phyloP scores from a whole-genome alignment of 306 rosid genomes.

The Acacia confusa region DNA sequence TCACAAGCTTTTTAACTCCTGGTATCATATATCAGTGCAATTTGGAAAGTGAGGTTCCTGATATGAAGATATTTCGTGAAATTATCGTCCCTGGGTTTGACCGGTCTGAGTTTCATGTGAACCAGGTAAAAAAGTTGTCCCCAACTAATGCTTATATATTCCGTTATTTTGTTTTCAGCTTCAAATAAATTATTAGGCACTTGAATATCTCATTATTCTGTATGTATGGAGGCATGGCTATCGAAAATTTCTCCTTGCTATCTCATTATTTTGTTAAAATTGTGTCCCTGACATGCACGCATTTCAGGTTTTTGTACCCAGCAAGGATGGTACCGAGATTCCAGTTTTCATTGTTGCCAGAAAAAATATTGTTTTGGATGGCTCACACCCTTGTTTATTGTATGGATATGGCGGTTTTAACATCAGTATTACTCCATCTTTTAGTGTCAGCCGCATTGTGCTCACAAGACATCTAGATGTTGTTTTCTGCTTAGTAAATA shows the following conservation, averaged over 20 bases:
- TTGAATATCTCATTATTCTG: slow-evolving; percentile 14
- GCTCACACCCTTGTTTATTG: slow-evolving; percentile 91
- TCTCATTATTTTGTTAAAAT: neutral
- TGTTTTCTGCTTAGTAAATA: slow-evolving; percentile 84
- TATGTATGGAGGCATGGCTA: slow-evolving; percentile 5
- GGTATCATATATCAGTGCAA: slow-evolving; percentile 85
- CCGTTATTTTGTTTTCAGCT: neutral
- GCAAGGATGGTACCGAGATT: slow-evolving; percentile 85
- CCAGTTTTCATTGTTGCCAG: slow-evolving; percentile 78
- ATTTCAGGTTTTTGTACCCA: slow-evolving; percentile 72
- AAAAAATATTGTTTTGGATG: slow-evolving; percentile 73
- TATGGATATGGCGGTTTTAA: slow-evolving; percentile 93
- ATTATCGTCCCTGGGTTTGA: slow-evolving; percentile 74
- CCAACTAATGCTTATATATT: neutral
- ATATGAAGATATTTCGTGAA: slow-evolving; percentile 84
- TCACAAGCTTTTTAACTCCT: slow-evolving; percentile 82
- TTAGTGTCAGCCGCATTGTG: slow-evolving; percentile 70
- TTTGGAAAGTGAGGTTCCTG: slow-evolving; percentile 58
- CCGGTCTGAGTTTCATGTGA: slow-evolving; percentile 65
- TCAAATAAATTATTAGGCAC: slow-evolving; percentile 14
- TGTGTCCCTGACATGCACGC: slow-evolving; percentile 6
- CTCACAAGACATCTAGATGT: slow-evolving; percentile 76
- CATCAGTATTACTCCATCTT: slow-evolving; percentile 74
- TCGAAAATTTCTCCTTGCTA: slow-evolving; percentile 10
- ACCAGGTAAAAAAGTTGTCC: slow-evolving; percentile 56